Base-by-base conservation (phyloP, 2,329 filamentous ascomycete genomes). In the Xylariales sp. region DNA sequence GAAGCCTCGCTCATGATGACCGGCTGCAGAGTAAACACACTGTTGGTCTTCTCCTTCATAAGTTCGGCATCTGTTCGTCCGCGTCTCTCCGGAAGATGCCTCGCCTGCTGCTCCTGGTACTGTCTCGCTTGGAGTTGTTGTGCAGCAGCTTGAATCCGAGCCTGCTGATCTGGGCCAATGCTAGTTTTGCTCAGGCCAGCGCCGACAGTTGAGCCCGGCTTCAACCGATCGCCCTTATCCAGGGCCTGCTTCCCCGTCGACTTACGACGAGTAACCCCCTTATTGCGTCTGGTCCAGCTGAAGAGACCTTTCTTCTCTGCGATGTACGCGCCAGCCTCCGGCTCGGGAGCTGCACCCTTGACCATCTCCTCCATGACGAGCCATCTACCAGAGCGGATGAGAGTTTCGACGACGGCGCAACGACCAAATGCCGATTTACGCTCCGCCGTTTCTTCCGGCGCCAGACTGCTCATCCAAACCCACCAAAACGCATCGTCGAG, bases 401-500 rank as follows among this genome's bases (percentile, higher is more conserved):
- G 73, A 0, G 93, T 97, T 62, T 98, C 93, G 33, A 97, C 78
- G 28, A 98, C 75, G 15, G 93, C 88, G 57, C 93, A 98, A 48
- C 93, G 79, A 27, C 93, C 93, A 60, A 98, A 98, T 1, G 90
- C 88, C 5, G 90, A 84, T 61, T 98, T 98, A 46, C 93, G 81
- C 34, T 84, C 76, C 0, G 81, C 65, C 0, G 90, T 86, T 66
- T 98, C 93, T 56, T 98, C 93, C 1, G 82, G 86, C 2, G 91
- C 89, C 55, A 98, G 69, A 71, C 91, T 97, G 53, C 82, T 94
- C 75, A 98, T 97, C 93, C 93, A 98, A 4, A 97, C 93, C 91
- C 93, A 97, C 93, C 93, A 98, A 63, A 98, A 98, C 1, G 89
- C 85, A 60, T 97, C 91, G 54, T 98, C 93, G 4, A 98, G 73